Base-by-base conservation (phyloP, 2,329 filamentous ascomycete species). In the Fusarium drepaniforme region DNA sequence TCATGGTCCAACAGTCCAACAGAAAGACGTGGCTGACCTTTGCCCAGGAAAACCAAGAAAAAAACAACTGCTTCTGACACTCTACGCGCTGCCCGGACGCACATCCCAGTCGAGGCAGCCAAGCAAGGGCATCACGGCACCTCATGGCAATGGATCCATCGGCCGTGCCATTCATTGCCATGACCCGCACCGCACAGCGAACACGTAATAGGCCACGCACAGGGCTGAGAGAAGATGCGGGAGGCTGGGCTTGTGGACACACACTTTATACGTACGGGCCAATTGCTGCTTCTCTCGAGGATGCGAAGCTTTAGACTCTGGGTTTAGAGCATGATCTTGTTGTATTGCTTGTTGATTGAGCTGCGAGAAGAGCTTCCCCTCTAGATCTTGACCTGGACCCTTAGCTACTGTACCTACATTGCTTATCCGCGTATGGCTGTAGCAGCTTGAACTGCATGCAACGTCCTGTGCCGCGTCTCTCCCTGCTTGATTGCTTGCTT, bases 161-260 rank as follows among this genome's bases (percentile, higher is more conserved):
- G 56, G 67, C 67, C 71, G 13, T 46, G 23, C 42, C 42, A 37
- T 37, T 37, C 35, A 37, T 46, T 23, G 21, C 42, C 42, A 74
- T 75, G 72, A 75, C 72, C 72, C 72, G 72, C 72, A 74, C 68
- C 72, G 68, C 72, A 74, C 68, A 74, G 44, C 33, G 12, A 53
- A 74, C 68, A 66, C 68, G 72, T 75, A 74, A 75, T 75, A 35
- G 68, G 53, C 61, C 51, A 56, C 68, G 68, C 66, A 72, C 72
- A 74, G 72, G 72, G 72, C 72, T 75, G 72, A 75, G 59, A 30
- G 59, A 9, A 44, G 59, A 35, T 37, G 46, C 13, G 38, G 12
- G 30, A 66, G 56, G 42, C 44, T 62, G 30, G 35, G 30, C 40
- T 38, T 30, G 35, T 46, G 59, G 59, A 42, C 18, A 62, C 30